Conservation (phyloP, 2,329 filamentous ascomycete genomes). For the Aspergillus awamori region DNA sequence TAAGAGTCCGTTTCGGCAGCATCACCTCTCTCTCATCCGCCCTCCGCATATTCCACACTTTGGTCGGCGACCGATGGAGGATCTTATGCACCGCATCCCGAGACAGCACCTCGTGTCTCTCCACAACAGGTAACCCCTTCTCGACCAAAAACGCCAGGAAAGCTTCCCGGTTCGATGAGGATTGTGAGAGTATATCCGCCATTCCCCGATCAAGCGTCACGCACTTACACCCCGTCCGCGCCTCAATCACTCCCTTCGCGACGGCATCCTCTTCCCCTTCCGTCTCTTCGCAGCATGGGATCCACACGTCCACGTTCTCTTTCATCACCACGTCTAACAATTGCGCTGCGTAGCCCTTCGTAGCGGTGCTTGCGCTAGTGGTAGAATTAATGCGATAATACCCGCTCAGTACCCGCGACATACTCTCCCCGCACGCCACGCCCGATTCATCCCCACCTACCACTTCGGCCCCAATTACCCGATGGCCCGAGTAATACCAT, state of each 20-base stretch:
- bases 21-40: constrained; percentile 60
- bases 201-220: constrained; percentile 64
- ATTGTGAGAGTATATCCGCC: constrained; percentile 42
- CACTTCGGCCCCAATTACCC: constrained; percentile 73
- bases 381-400: constrained; percentile 55
- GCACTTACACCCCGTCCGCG: constrained; percentile 60
- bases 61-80: constrained; percentile 49
- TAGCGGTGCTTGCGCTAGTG: constrained; percentile 13
- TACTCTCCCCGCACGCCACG: constrained; percentile 57
- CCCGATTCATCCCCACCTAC: constrained; percentile 40
- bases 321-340: constrained; percentile 61
- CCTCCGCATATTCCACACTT: constrained; percentile 68
- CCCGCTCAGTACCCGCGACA: constrained; percentile 58
- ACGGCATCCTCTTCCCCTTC: constrained; percentile 64
- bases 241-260: constrained; percentile 64
- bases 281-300: constrained; percentile 69
- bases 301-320: constrained; percentile 71
- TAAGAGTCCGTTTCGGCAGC: constrained; percentile 58
- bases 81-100: constrained; percentile 57
- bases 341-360: constrained; percentile 57
- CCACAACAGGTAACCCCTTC: constrained; percentile 58
- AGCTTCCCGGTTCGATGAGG: constrained; percentile 64
- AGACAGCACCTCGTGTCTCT: constrained; percentile 58
- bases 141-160: constrained; percentile 64
- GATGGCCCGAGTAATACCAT: constrained; percentile 66